Evolutionary conservation across 1,139 yeast genomes (phyloP).

Genomic region (Geotrichum phurueaensis): DNA sequence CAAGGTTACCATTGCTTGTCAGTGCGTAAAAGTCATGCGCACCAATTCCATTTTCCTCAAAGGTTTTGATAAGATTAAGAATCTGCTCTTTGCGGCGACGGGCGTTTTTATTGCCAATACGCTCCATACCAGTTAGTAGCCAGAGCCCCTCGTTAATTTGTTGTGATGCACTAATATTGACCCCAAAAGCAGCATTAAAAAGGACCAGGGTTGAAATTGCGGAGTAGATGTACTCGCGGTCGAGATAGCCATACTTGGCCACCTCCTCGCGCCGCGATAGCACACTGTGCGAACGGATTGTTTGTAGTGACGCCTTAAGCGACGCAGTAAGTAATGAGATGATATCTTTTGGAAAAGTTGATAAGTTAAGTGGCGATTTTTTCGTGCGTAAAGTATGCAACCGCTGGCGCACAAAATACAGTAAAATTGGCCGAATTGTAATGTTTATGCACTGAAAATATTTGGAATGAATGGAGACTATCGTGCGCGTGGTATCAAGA

Average conservation of each 20-base stretch:
- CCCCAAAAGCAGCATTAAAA: conserved; percentile 78
- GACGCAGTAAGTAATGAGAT: conserved; percentile 70
- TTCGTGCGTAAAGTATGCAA: conserved; percentile 42
- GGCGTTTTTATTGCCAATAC: conserved; percentile 4
- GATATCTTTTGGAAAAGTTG: conserved; percentile 64
- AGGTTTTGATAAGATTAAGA: conserved; percentile 3
- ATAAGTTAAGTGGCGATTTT: conserved; percentile 58
- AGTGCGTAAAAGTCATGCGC: conserved; percentile 1
- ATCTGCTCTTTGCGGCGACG: conserved; percentile 5
- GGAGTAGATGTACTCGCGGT: conserved; percentile 75
- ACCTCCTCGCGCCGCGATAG: conserved; percentile 45
- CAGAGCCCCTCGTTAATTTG: conserved; percentile 7
- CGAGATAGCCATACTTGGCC: conserved; percentile 84
- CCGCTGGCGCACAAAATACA: conserved; percentile 72
- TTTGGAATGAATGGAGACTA: conserved; percentile 76
- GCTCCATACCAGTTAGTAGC: conserved; percentile 4
- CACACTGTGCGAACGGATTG: conserved; percentile 48
- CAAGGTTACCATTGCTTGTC: not conserved
- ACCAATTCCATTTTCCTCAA: conserved; percentile 10
- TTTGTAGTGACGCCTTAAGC: conserved; percentile 75
- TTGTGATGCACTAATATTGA: conserved; percentile 38
- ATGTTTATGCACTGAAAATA: conserved; percentile 80
- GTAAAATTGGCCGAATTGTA: conserved; percentile 73
- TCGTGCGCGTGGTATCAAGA: conserved; percentile 51
- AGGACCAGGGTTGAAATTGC: conserved; percentile 72